These are phyloP conservation scores for Daldinia caldariorum DNA, from an alignment of 495 filamentous ascomycete genomes.

Conservation along the genomic window DNA sequence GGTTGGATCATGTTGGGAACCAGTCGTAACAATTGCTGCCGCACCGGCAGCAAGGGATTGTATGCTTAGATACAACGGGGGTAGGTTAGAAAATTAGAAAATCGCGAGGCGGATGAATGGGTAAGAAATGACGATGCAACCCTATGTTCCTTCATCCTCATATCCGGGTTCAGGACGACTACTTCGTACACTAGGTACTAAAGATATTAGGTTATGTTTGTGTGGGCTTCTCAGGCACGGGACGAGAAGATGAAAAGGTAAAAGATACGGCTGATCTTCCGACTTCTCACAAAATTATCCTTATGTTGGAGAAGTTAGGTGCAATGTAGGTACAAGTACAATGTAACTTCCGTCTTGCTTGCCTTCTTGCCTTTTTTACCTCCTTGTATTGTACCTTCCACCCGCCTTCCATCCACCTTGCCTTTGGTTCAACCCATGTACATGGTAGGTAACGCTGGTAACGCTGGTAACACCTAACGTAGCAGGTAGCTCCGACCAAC, in stretches of 20 bases:
- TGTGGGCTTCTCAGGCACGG: background rate
- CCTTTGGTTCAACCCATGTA: background rate
- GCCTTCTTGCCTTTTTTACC: background rate
- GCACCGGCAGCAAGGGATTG: conserved; percentile 35
- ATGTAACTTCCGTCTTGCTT: background rate
- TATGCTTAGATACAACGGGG: conserved; percentile 32
- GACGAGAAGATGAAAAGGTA: conserved; percentile 9
- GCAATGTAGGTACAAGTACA: conserved; percentile 13
- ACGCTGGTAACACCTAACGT: conserved; percentile 7
- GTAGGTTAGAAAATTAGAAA: conserved; percentile 34
- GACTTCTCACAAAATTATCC: background rate
- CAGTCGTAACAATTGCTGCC: conserved; percentile 42
- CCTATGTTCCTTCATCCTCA: conserved; percentile 10
- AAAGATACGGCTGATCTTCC: conserved; percentile 15
- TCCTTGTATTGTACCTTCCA: background rate
- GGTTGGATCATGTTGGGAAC: conserved; percentile 31
- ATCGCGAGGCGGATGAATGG: conserved; percentile 37
- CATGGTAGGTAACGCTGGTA: background rate
- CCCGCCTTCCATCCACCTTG: background rate
- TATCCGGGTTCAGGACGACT: conserved; percentile 8
- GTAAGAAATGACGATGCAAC: conserved; percentile 35
- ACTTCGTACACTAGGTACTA: too few relatives aligned
- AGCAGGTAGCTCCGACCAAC: background rate
- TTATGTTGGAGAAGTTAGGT: too few relatives aligned
- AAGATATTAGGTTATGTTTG: too few relatives aligned